phyloP scores from a whole-genome alignment of 345 rosid genomes.

The Microcos paniculata region DNA sequence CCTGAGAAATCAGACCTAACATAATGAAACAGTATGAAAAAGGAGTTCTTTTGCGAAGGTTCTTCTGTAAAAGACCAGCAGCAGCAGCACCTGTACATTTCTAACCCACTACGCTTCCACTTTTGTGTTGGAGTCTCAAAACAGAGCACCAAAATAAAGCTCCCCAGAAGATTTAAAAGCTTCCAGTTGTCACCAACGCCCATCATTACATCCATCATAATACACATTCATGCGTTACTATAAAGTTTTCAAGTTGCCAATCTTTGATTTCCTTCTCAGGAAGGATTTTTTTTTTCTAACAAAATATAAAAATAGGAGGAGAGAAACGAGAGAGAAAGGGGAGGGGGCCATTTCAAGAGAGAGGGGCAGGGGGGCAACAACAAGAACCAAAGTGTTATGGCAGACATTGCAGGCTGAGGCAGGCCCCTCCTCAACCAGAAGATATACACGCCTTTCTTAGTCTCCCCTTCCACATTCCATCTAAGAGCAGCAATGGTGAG shows the following conservation, averaged over 20 bases:
- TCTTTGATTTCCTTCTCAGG: neutral
- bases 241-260: neutral
- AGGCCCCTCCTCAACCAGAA: neutral
- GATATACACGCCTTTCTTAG: neutral
- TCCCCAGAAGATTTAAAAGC: conserved; percentile 36
- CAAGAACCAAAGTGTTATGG: neutral
- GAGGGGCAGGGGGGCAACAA: neutral
- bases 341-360: neutral
- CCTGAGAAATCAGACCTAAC: neutral
- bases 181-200: conserved; percentile 43
- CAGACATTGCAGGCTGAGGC: neutral
- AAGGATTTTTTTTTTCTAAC: neutral
- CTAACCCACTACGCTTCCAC: conserved; percentile 21
- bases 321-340: too few relatives aligned
- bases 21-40: conserved; percentile 5
- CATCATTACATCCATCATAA: conserved; percentile 35
- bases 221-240: conserved; percentile 37
- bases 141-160: conserved; percentile 62
- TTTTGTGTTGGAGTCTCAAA: conserved; percentile 32
- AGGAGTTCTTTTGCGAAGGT: neutral
- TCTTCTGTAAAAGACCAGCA: neutral
- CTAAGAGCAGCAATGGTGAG: neutral
- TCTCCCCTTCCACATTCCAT: neutral
- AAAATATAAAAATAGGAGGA: neutral
- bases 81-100: conserved; percentile 31